Percentiles rank a stretch among this genome's conserved stretches.
Conservation (phyloP, 257 asterid genomes). For the Scutellaria baicalensis region DNA sequence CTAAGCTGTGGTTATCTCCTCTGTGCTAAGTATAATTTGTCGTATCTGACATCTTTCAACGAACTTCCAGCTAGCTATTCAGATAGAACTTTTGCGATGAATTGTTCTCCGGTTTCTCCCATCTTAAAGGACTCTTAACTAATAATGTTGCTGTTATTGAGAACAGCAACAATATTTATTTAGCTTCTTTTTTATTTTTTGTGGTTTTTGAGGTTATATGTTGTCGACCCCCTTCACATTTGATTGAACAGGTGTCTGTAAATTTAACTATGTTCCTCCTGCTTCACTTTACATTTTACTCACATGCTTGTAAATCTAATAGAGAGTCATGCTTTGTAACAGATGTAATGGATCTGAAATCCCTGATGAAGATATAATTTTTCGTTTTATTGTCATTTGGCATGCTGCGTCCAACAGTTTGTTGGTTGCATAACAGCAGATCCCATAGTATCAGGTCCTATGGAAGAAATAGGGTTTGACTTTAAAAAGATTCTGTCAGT, state of each 20-base stretch:
- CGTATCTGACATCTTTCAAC: neutral
- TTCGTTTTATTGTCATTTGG: neutral
- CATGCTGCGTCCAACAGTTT: conserved; percentile 7
- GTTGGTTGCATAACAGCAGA: neutral
- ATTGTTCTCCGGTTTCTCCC: neutral
- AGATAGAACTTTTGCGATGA: neutral
- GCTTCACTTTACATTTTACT: neutral
- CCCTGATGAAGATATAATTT: neutral
- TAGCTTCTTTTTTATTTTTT: neutral
- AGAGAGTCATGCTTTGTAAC: neutral
- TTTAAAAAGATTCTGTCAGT: neutral
- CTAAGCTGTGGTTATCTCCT: neutral
- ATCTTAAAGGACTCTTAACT: neutral
- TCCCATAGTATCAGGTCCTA: neutral
- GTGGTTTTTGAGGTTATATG: neutral
- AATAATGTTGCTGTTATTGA: neutral
- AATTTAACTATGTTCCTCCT: neutral
- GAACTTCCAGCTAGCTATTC: neutral
- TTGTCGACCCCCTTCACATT: neutral
- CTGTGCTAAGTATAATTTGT: neutral
- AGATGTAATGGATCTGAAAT: neutral
- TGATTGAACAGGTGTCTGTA: neutral
- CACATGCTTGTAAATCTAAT: neutral
- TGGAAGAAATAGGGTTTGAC: neutral
- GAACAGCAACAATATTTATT: neutral